Percentiles rank a stretch among this genome's conserved stretches.
Conservation (phyloP, 345 rosid genomes). For the Aquilaria yunnanensis region DNA sequence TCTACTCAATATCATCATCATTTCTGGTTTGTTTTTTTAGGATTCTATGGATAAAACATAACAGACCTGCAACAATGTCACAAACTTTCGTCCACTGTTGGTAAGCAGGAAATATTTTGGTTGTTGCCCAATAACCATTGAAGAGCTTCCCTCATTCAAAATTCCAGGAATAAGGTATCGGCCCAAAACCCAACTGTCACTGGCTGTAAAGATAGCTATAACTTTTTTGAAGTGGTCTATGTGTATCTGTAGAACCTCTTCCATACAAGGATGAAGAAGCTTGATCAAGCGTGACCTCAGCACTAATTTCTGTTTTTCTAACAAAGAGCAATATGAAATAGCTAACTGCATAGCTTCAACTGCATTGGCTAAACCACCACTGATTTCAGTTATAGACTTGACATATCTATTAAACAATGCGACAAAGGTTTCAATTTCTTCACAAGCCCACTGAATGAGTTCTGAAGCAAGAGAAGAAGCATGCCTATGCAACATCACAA, state of each 20-base stretch:
- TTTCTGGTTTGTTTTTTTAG: too few relatives aligned
- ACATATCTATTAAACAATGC: constrained; percentile 29
- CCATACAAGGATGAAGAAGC: constrained; percentile 37
- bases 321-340: constrained; percentile 38
- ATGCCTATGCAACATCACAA: constrained; percentile 41
- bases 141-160: constrained; percentile 25
- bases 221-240: constrained; percentile 52
- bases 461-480: constrained; percentile 32
- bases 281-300: constrained; percentile 34
- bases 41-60: constrained; percentile 5
- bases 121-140: constrained; percentile 28
- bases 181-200: constrained; percentile 51
- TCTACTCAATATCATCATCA: too few relatives aligned
- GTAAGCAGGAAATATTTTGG: constrained; percentile 50
- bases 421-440: constrained; percentile 39
- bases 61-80: constrained; percentile 54
- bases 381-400: constrained; percentile 33
- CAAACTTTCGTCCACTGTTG: constrained; percentile 51
- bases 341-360: constrained; percentile 44
- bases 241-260: constrained; percentile 40
- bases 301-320: constrained; percentile 36
- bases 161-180: constrained; percentile 45
- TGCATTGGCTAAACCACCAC: constrained; percentile 33
- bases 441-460: constrained; percentile 40
- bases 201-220: constrained; percentile 34